phyloP scores from a whole-genome alignment of 2,329 filamentous ascomycete genomes.

The Cladobotryum protrusum region DNA sequence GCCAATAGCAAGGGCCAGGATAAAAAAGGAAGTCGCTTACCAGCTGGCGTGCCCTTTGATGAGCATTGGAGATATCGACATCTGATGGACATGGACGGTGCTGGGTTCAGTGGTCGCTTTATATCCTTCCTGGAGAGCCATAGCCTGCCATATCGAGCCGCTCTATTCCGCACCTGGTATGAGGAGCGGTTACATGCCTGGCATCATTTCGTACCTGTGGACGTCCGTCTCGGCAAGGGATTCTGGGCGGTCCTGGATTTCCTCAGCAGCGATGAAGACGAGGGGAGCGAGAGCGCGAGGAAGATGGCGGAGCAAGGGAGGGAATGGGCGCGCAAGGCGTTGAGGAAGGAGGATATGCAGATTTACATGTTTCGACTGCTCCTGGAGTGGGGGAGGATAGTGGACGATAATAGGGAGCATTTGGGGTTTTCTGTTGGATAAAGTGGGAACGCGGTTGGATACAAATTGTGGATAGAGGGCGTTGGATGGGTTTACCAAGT shows the following conservation, averaged over 20 bases:
- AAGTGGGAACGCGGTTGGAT: background rate
- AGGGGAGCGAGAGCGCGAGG: conserved; percentile 15
- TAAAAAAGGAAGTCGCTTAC: background rate
- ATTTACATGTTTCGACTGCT: conserved; percentile 67
- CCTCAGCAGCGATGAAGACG: conserved; percentile 8
- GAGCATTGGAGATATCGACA: conserved; percentile 55
- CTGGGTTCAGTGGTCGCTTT: conserved; percentile 58
- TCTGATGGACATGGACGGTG: conserved; percentile 66
- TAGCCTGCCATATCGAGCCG: conserved; percentile 59
- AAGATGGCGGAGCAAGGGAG: conserved; percentile 30
- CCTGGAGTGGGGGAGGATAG: conserved; percentile 62
- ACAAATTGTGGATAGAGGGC: no score
- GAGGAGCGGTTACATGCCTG: conserved; percentile 55
- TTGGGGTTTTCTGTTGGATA: conserved; percentile 20
- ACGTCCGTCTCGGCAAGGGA: conserved; percentile 44
- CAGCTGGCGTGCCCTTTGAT: conserved; percentile 13
- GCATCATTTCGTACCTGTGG: conserved; percentile 59
- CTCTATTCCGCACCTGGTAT: conserved; percentile 58
- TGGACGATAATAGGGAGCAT: conserved; percentile 46
- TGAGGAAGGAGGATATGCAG: conserved; percentile 66
- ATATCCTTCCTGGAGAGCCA: conserved; percentile 61
- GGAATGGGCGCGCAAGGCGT: conserved; percentile 50
- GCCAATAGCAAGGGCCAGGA: conserved; percentile 20
- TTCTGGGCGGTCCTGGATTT: conserved; percentile 49
- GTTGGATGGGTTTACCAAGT: no score